A percentile compares a stretch with the other conserved stretches of the same genome.
These are phyloP conservation scores for Ilyonectria sp. DNA, from an alignment of 2,329 filamentous ascomycete species.

Conservation along the genomic window DNA sequence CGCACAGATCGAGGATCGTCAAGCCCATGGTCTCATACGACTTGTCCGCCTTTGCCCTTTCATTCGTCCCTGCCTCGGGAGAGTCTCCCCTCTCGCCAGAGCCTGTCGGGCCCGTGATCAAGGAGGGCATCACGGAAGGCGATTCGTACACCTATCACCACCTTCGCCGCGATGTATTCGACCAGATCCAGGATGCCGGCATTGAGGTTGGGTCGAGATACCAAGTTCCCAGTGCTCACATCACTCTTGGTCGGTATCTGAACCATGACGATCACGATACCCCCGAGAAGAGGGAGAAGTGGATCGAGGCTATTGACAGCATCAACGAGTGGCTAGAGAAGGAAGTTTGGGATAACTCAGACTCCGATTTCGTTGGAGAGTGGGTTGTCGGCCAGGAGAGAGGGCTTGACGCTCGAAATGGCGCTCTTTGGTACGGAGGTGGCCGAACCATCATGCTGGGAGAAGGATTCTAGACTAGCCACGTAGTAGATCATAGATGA, in stretches of 20 bases:
- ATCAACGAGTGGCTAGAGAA: constrained; percentile 82
- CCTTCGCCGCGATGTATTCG: constrained; percentile 84
- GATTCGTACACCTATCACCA: constrained; percentile 92
- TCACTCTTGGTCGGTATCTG: constrained; percentile 89
- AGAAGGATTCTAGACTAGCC: constrained; percentile 68
- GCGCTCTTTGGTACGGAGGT: constrained; percentile 89
- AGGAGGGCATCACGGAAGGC: constrained; percentile 58
- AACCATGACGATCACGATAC: constrained; percentile 74
- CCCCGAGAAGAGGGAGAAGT: constrained; percentile 70
- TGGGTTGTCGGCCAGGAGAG: constrained; percentile 92
- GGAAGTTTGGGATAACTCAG: constrained; percentile 76
- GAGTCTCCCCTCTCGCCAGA: constrained; percentile 63
- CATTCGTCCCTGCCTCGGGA: constrained; percentile 85
- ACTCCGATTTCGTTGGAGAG: constrained; percentile 70
- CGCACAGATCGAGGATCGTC: constrained; percentile 81
- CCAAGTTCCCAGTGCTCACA: constrained; percentile 89
- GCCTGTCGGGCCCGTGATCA: constrained; percentile 56
- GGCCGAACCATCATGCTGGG: constrained; percentile 78
- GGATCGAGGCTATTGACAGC: constrained; percentile 80
- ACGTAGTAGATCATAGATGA: constrained; percentile 4
- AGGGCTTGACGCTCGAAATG: constrained; percentile 82
- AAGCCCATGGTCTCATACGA: constrained; percentile 90
- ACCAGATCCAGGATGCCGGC: constrained; percentile 71
- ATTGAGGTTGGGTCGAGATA: constrained; percentile 85
- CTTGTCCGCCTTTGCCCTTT: constrained; percentile 86